phyloP scores from a whole-genome alignment of 805 yeast species.

The Zygosaccharomyces gambellarensis region DNA sequence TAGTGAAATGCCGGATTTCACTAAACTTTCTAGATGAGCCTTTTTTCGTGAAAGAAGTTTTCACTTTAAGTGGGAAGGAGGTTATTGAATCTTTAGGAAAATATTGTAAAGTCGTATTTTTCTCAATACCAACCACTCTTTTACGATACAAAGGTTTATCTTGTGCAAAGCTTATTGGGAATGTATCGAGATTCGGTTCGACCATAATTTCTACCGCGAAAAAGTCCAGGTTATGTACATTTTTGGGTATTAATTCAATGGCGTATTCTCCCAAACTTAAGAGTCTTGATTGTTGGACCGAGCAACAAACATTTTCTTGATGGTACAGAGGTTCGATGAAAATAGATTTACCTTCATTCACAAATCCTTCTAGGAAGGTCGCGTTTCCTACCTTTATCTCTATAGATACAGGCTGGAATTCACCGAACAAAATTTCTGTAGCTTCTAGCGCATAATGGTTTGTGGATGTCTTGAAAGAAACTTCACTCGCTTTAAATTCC shows the following conservation, averaged over 20 bases:
- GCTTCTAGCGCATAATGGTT: slow-evolving; percentile 15
- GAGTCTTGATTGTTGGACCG: slow-evolving; percentile 15
- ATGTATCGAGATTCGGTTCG: slow-evolving; percentile 1
- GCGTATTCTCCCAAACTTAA: slow-evolving; percentile 21
- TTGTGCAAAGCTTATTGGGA: slow-evolving; percentile 11
- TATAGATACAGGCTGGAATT: slow-evolving; percentile 19
- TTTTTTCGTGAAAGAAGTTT: slow-evolving; percentile 11
- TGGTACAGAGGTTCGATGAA: slow-evolving; percentile 18
- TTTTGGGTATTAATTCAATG: slow-evolving; percentile 13
- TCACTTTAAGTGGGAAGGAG: slow-evolving; percentile 17
- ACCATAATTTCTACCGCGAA: slow-evolving; percentile 9
- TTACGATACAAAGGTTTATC: slow-evolving; percentile 4
- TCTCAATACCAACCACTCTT: slow-evolving; percentile 2
- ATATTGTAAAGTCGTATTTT: slow-evolving; percentile 14
- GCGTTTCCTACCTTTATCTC: slow-evolving; percentile 28
- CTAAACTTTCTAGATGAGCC: slow-evolving; percentile 11
- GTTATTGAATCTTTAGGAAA: slow-evolving; percentile 15
- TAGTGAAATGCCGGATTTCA: slow-evolving; percentile 13
- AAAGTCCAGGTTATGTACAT: slow-evolving; percentile 8
- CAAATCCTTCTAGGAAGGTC: slow-evolving; percentile 26
- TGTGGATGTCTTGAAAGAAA: slow-evolving; percentile 8
- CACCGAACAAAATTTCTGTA: slow-evolving; percentile 23
- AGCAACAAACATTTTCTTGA: slow-evolving; percentile 17
- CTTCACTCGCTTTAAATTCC: slow-evolving; percentile 11
- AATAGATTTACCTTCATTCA: slow-evolving; percentile 4